Percentiles rank a stretch among this genome's conserved stretches.
phyloP scores from a whole-genome alignment of 805 yeast species.

The Candida piceae region DNA sequence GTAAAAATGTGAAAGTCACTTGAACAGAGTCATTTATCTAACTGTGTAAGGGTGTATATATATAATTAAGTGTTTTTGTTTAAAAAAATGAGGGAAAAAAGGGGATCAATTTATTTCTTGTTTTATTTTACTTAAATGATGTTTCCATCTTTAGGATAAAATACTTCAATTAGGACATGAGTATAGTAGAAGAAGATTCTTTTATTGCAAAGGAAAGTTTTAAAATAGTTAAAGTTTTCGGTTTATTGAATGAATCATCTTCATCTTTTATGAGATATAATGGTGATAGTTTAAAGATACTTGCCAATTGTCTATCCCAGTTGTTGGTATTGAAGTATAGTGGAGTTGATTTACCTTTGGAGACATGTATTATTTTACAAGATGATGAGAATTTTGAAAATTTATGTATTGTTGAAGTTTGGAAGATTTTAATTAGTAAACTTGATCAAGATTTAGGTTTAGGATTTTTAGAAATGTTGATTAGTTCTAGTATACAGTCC shows the following conservation, averaged over 20 bases:
- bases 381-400: conserved; percentile 1
- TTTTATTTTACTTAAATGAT: too few species aligned
- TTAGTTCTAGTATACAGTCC: conserved; percentile 1
- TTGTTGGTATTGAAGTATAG: background rate
- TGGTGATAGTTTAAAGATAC: background rate
- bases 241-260: background rate
- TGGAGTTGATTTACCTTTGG: background rate
- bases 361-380: background rate
- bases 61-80: too few species aligned
- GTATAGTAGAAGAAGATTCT: too few species aligned
- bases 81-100: background rate
- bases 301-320: background rate
- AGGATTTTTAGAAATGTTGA: conserved; percentile 5
- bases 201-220: background rate
- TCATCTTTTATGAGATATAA: background rate
- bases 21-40: too few species aligned
- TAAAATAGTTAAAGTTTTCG: background rate
- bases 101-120: background rate
- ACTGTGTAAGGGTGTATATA: too few species aligned
- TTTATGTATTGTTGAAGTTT: background rate
- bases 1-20: too few species aligned
- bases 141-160: too few species aligned
- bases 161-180: too few species aligned
- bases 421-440: background rate
- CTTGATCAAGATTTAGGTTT: background rate